These are phyloP conservation scores for Kazachstania sp. DNA, from an alignment of 1,139 yeast species.

Conservation along the genomic window DNA sequence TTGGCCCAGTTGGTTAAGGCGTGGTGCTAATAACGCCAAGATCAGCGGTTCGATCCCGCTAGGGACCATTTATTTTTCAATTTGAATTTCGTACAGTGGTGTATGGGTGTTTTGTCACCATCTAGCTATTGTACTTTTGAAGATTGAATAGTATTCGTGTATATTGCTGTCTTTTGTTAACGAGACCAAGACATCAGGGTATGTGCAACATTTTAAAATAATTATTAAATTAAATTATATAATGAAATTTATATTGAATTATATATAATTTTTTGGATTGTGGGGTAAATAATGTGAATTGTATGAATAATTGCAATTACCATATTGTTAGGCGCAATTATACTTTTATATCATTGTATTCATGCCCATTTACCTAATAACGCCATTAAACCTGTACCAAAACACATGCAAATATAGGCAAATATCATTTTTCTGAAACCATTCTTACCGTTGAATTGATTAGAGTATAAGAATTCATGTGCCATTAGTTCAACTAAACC, in stretches of 20 bases:
- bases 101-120: too few relatives aligned
- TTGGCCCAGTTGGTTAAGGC: conserved; percentile 33
- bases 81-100: too few relatives aligned
- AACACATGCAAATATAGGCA: conserved; percentile 40
- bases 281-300: too few relatives aligned
- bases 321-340: too few relatives aligned
- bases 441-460: conserved; percentile 44
- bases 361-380: conserved; percentile 78
- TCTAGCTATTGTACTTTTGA: too few relatives aligned
- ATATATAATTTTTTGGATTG: background rate
- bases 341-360: background rate
- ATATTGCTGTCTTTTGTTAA: too few relatives aligned
- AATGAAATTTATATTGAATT: too few relatives aligned
- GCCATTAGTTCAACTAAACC: conserved; percentile 83
- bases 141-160: too few relatives aligned
- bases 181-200: too few relatives aligned
- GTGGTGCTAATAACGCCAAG: conserved; percentile 33
- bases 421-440: conserved; percentile 31
- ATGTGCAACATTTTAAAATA: too few relatives aligned
- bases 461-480: conserved; percentile 69
- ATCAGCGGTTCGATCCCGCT: conserved; percentile 33
- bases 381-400: conserved; percentile 79
- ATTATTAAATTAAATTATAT: too few relatives aligned
- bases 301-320: too few relatives aligned
- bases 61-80: conserved; percentile 25